phyloP scores from a whole-genome alignment of 2,329 filamentous ascomycete species.

The Aspergillus flavus region DNA sequence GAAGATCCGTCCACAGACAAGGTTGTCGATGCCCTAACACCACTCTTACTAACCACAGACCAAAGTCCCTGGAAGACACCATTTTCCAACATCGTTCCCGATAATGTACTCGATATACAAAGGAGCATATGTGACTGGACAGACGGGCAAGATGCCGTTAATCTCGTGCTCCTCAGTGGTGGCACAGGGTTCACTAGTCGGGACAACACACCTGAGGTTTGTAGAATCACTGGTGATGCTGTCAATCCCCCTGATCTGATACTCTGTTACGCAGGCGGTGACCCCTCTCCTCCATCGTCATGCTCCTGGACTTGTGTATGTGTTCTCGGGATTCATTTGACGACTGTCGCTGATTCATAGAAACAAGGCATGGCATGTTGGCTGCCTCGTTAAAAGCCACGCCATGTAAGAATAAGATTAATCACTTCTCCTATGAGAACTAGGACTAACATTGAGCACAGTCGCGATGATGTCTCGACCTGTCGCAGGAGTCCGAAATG shows the following conservation, averaged over 20 bases:
- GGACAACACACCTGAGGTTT: constrained; percentile 86
- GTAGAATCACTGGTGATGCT: constrained; percentile 19
- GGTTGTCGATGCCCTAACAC: constrained; percentile 66
- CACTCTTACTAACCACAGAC: constrained; percentile 69
- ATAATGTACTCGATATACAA: constrained; percentile 75
- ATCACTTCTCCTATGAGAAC: constrained; percentile 18
- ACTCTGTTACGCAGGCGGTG: constrained; percentile 64
- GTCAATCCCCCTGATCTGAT: constrained; percentile 15
- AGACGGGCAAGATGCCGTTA: constrained; percentile 63
- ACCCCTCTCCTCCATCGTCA: constrained; percentile 76
- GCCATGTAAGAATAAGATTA: constrained; percentile 66
- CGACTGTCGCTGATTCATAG: constrained; percentile 21
- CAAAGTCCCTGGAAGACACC: constrained; percentile 68
- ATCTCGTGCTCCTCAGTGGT: constrained; percentile 84
- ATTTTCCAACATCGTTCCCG: constrained; percentile 75
- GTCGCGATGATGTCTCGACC: constrained; percentile 97
- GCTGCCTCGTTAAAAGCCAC: constrained; percentile 80
- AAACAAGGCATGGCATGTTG: constrained; percentile 78
- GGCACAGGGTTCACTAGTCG: constrained; percentile 88
- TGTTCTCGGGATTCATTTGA: constrained; percentile 11
- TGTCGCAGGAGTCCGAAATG: constrained; percentile 82
- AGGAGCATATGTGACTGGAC: constrained; percentile 71
- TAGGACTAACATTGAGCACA: constrained; percentile 43
- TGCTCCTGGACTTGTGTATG: constrained; percentile 80
- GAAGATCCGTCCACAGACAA: constrained; percentile 78